These are phyloP conservation scores for Coniosporium tulheliwenetii DNA, from an alignment of 2,329 filamentous ascomycete genomes.

Conservation along the genomic window DNA sequence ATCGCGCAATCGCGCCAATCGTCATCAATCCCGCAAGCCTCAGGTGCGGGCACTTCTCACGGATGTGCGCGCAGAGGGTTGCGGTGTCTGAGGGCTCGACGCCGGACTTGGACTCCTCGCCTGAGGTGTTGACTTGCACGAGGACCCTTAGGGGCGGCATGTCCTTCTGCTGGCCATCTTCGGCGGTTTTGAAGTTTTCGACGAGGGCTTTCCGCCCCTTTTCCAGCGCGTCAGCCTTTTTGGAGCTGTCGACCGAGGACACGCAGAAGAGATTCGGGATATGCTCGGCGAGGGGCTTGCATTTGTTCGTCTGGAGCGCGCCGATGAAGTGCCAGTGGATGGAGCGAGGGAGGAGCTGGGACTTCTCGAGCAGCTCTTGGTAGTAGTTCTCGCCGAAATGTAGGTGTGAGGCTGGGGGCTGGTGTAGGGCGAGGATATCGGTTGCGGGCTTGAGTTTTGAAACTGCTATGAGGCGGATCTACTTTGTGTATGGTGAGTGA, in stretches of 20 bases:
- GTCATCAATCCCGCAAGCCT: conserved; percentile 82
- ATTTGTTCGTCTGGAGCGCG: conserved; percentile 85
- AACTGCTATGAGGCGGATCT: conserved; percentile 82
- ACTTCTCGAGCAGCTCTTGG: conserved; percentile 71
- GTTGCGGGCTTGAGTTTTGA: conserved; percentile 91
- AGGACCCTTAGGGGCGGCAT: conserved; percentile 49
- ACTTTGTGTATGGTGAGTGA: background rate
- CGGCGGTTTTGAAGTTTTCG: conserved; percentile 4
- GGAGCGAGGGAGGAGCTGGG: conserved; percentile 55
- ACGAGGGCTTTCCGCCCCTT: conserved; percentile 52
- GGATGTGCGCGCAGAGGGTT: conserved; percentile 54
- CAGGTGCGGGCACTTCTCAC: conserved; percentile 56
- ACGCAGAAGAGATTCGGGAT: conserved; percentile 86
- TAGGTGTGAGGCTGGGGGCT: conserved; percentile 34
- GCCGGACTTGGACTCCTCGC: conserved; percentile 74
- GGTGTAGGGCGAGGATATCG: conserved; percentile 75
- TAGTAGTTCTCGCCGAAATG: conserved; percentile 96
- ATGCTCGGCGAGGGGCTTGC: conserved; percentile 64
- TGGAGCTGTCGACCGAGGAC: conserved; percentile 72
- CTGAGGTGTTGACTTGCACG: conserved; percentile 91
- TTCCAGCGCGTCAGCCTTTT: conserved; percentile 75
- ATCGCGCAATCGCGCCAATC: conserved; percentile 85
- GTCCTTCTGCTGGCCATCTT: conserved; percentile 5
- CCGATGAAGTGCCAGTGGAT: conserved; percentile 97
- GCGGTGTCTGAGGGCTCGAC: conserved; percentile 50